Base-by-base conservation (phyloP, 2,329 filamentous ascomycete species). In the Sarocladiaceae sp. region DNA sequence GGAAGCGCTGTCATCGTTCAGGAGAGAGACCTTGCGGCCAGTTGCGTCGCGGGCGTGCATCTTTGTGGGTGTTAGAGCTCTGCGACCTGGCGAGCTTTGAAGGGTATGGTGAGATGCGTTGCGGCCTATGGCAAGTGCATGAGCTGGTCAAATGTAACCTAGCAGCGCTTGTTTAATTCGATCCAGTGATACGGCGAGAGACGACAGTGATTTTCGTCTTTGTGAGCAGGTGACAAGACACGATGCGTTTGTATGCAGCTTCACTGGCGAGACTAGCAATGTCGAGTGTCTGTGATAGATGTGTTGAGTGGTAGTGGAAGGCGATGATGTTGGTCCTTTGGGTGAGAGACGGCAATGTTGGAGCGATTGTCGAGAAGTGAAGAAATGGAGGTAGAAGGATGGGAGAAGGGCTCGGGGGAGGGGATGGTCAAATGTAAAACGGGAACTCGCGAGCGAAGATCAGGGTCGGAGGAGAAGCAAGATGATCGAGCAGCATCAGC, bases 21-120 rank as follows among this genome's bases (percentile, higher is more conserved):
- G 71, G 10, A 84, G 71, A 50, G 81, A 84, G 62, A 84, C 76
- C 64, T 74, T 71, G 58, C 78, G 77, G 59, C 81, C 81, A 37
- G 74, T 70, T 39, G 80, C 77, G 64, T 84, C 77, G 60, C 75
- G 70, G 50, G 73, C 76, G 55, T 81, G 73, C 78, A 84, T 82
- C 57, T 55, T 64, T 54, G 57, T 52, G 48, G 48, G 26, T 5
- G 22, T 5, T 10, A 7, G 28, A 33, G 26, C 26, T 20, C 44
- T 31, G 25, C 22, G 28, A 12, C 37, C 36, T 39, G 40, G 29
- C 20, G n/a, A 39, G 46, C 23, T 50, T 23, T 36, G 28, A 35
- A 17, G 10, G 12, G 15, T 29, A 44, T 49, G 40, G 50, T 40
- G 50, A 22, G 10, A n/a, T 46, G 47, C 18, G 47, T 51, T 23